Evolutionary conservation across 148 eudicot genomes (phyloP).

Genomic region (Rhododendron williamsianum): DNA sequence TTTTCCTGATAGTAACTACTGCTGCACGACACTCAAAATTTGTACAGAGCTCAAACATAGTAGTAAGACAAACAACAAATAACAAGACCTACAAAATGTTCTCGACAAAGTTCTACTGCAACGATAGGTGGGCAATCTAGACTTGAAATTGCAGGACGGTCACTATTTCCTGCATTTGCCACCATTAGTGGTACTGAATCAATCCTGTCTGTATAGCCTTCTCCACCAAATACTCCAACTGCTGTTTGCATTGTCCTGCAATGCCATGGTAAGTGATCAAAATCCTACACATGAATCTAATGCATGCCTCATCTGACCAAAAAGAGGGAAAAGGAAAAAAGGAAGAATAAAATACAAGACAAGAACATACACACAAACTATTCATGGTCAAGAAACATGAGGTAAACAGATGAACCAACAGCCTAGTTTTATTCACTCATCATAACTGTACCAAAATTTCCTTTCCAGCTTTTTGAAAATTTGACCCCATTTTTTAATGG

Average conservation of each 20-base stretch:
- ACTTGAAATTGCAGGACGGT: slow-evolving; percentile 88
- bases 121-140: slow-evolving; percentile 70
- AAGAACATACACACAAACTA: neutral
- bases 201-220: slow-evolving; percentile 63
- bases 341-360: neutral
- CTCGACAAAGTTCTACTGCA: slow-evolving; percentile 92
- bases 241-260: slow-evolving; percentile 96
- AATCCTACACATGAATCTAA: neutral
- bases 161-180: slow-evolving; percentile 84
- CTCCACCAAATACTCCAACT: slow-evolving; percentile 95
- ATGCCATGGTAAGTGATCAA: slow-evolving; percentile 13
- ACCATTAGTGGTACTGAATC: slow-evolving; percentile 77
- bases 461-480: neutral
- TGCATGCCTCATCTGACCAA: neutral
- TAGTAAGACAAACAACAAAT: neutral
- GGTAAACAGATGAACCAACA: neutral
- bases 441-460: neutral
- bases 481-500: neutral
- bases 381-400: neutral
- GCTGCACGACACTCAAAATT: neutral
- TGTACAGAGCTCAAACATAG: neutral
- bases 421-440: neutral
- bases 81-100: slow-evolving; percentile 62
- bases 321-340: neutral
- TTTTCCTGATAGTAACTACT: neutral